Conservation (phyloP, 1,284 basidiomycete genomes). For the Sphaerobolus stellatus region DNA sequence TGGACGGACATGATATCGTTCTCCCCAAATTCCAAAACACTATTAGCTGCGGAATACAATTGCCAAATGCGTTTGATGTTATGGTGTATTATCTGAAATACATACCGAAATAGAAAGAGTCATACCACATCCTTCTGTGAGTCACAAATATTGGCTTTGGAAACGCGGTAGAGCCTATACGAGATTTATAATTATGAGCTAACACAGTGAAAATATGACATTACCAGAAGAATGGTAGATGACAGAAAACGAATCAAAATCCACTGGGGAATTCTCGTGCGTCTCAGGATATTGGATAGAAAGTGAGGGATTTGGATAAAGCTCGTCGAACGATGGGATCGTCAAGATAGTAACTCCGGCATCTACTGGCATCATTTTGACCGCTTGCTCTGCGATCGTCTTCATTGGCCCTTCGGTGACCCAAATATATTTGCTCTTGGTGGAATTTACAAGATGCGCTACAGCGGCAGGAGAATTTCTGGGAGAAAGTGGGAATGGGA, state of each 20-base stretch:
- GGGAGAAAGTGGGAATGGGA: slow-evolving; percentile 38
- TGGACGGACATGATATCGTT: slow-evolving; percentile 5
- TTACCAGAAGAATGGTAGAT: not conserved
- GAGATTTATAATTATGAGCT: too few species aligned
- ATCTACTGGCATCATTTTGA: not conserved
- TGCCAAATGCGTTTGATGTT: too few species aligned
- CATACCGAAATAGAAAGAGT: slow-evolving; percentile 16
- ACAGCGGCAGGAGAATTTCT: slow-evolving; percentile 38
- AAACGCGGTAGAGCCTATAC: slow-evolving; percentile 33
- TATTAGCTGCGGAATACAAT: too few species aligned
- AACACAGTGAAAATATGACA: not conserved
- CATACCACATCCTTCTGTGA: slow-evolving; percentile 18
- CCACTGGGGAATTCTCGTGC: not conserved
- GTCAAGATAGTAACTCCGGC: not conserved
- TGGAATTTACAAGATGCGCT: not conserved
- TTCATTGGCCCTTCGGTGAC: not conserved
- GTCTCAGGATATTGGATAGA: too few species aligned
- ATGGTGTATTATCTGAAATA: not conserved
- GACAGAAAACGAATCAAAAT: not conserved
- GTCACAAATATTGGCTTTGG: slow-evolving; percentile 29
- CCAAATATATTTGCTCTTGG: not conserved
- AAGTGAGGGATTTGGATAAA: too few species aligned
- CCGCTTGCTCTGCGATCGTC: slow-evolving; percentile 4
- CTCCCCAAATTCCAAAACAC: too few species aligned
- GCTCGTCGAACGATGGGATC: slow-evolving; percentile 6